Conservation (phyloP, 2,329 filamentous ascomycete genomes). For the Leptographium procerum region DNA sequence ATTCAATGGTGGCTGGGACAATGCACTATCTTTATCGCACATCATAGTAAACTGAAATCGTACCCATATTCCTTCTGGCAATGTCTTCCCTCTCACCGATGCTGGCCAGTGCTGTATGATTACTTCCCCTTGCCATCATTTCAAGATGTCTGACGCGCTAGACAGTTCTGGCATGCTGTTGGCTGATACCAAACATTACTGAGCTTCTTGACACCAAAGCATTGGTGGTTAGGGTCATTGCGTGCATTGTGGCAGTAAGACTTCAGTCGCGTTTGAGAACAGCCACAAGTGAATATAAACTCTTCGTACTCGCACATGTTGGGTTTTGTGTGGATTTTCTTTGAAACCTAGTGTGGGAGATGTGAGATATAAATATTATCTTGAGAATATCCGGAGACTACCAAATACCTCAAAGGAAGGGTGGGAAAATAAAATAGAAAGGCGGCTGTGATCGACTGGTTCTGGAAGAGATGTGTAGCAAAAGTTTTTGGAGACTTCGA, state of each 20-base stretch:
- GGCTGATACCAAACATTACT: conserved; percentile 47
- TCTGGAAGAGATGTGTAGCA: background rate
- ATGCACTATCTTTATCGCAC: background rate
- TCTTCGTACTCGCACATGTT: conserved; percentile 63
- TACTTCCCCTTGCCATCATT: background rate
- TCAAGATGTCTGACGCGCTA: background rate
- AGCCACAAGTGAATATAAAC: conserved; percentile 54
- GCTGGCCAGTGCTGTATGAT: background rate
- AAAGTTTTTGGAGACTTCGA: background rate
- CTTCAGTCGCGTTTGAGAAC: conserved; percentile 47
- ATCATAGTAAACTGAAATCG: background rate
- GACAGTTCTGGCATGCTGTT: conserved; percentile 33
- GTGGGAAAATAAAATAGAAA: too few species aligned
- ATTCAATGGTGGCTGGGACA: background rate
- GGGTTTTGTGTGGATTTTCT: background rate
- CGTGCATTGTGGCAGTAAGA: conserved; percentile 66
- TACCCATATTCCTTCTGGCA: background rate
- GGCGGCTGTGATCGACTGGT: too few species aligned
- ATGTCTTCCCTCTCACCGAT: background rate
- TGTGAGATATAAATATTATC: background rate
- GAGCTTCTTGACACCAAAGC: conserved; percentile 55
- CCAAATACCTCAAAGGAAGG: too few species aligned
- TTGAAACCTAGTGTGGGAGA: too few species aligned
- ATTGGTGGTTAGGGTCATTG: conserved; percentile 59
- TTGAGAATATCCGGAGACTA: background rate